A percentile compares a stretch with the other conserved stretches of the same genome.
Conservation (phyloP, 1,284 basidiomycete species). For the Ustilago cynodontis region DNA sequence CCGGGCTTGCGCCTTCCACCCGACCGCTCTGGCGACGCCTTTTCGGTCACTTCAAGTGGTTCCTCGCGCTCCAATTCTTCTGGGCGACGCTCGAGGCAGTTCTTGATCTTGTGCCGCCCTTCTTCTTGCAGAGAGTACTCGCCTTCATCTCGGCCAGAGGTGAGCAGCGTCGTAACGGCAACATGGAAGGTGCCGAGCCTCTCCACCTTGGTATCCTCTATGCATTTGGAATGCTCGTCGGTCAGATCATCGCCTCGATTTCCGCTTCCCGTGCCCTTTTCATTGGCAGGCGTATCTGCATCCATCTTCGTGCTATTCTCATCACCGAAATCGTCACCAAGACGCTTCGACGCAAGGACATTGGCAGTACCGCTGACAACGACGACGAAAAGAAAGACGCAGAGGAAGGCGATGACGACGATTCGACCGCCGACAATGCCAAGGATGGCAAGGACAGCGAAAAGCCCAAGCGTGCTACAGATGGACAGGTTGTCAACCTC, state of each 20-base stretch:
- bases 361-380: conserved; percentile 50
- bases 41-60: conserved; percentile 69
- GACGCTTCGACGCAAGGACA: conserved; percentile 73
- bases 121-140: conserved; percentile 73
- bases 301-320: conserved; percentile 71
- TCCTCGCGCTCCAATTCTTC: conserved; percentile 67
- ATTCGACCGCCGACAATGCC: conserved; percentile 28
- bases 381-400: conserved; percentile 35
- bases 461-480: conserved; percentile 67
- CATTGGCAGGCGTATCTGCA: conserved; percentile 73
- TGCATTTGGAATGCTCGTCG: conserved; percentile 72
- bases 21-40: conserved; percentile 69
- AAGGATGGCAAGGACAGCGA: conserved; percentile 20
- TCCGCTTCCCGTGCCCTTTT: conserved; percentile 72
- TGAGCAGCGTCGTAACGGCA: conserved; percentile 35
- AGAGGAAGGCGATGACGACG: conserved; percentile 18
- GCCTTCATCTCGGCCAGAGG: conserved; percentile 69
- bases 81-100: conserved; percentile 72
- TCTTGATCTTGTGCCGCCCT: conserved; percentile 72
- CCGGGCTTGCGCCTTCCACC: conserved; percentile 60
- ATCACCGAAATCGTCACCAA: conserved; percentile 75
- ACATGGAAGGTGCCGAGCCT: conserved; percentile 57
- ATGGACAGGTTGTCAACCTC: conserved; percentile 74
- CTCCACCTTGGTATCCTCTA: conserved; percentile 73
- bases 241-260: conserved; percentile 71